Conservation (phyloP, 2,329 filamentous ascomycete genomes). For the Pseudogymnoascus sp. region DNA sequence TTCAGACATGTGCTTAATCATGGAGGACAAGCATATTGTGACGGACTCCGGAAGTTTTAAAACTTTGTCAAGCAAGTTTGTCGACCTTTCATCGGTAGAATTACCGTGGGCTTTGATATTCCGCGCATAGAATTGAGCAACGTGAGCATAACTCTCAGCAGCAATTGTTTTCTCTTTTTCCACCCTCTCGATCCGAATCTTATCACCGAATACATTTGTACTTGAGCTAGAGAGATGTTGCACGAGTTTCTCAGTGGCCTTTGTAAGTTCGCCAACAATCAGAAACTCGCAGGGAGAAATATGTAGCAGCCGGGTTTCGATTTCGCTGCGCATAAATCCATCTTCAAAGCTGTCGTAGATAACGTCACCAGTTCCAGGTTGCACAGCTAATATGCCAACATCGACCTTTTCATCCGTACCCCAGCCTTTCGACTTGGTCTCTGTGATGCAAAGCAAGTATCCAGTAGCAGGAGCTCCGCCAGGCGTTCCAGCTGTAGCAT, state of each 20-base stretch:
- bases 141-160: conserved; percentile 77
- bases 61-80: conserved; percentile 73
- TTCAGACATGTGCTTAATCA: conserved; percentile 88
- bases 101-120: conserved; percentile 61
- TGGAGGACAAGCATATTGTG: conserved; percentile 86
- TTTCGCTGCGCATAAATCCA: conserved; percentile 92
- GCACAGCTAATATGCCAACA: conserved; percentile 86
- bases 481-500: conserved; percentile 43
- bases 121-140: conserved; percentile 85
- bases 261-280: conserved; percentile 83
- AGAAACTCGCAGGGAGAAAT: conserved; percentile 94
- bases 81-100: conserved; percentile 47
- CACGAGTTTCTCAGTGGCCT: conserved; percentile 85
- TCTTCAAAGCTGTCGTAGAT: conserved; percentile 95
- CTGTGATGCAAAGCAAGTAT: conserved; percentile 90
- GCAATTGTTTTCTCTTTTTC: conserved; percentile 72
- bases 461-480: conserved; percentile 61
- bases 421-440: conserved; percentile 68
- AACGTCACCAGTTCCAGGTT: conserved; percentile 91
- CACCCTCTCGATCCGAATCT: conserved; percentile 75
- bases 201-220: conserved; percentile 87
- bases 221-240: conserved; percentile 82
- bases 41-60: conserved; percentile 77
- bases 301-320: conserved; percentile 90
- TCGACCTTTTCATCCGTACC: conserved; percentile 91